Evolutionary conservation across 768 basidiomycete species (phyloP), one percentile per base, ranked within the genome.

Genomic region (Trametes meyenii): DNA sequence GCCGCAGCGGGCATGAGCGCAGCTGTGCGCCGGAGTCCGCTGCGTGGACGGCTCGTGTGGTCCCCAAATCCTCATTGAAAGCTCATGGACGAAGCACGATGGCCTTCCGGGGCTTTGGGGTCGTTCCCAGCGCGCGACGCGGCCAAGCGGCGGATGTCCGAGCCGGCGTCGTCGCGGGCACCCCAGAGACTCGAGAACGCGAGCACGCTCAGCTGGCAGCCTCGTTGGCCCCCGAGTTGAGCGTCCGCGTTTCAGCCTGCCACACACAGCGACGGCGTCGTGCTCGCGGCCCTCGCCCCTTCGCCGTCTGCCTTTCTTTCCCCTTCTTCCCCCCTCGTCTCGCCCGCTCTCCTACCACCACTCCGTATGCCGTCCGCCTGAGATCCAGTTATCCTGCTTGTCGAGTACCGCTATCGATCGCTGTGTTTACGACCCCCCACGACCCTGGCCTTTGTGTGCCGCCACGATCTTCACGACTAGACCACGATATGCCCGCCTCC

Each of bases 381-480:
- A 39, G 21, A 13, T 19, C 24, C 23, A 12, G 24, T 46, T 19
- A 35, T 45, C 53, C 33, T 36, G 29, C 49, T 36, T 44, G 52
- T 49, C 58, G 50, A 58, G 43, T 58, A 17, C 29, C 19, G 50
- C 43, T 44, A 5, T 44, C 50, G 39, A 42, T n/a, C 29, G 53
- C 53, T 52, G 35, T 52, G 19, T 39, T 63, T 23, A 63, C 57
- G 57, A 59, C 45, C 57, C 23, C 45, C 59, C 39, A 63, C 62
- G 62, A 63, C 53, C 53, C 21, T 26, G 21, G 51, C n/a, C n/a
- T 24, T 39, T 12, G 13, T 26, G 16, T 26, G 35, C 43, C 43
- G 21, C 33, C 55, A 58, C 61, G 56, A 58, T 17, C 35, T 45
- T 62, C 36, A 62, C 58, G 62, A 55, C 35, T 33, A 33, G 29